These are phyloP conservation scores for Lipomyces yamadae DNA, from an alignment of 805 yeast genomes.

Conservation along the genomic window DNA sequence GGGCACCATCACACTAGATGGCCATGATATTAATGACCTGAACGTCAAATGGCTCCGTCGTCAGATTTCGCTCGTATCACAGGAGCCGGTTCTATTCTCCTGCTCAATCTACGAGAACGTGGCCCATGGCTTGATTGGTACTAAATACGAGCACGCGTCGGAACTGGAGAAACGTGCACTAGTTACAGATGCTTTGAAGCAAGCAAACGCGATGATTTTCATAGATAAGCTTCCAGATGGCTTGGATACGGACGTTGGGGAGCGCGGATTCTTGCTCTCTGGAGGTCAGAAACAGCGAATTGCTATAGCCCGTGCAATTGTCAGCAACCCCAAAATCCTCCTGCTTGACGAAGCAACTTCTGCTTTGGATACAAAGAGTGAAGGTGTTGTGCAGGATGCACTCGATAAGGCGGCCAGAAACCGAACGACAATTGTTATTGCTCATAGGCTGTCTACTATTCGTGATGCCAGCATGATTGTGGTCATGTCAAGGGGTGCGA, in stretches of 20 bases:
- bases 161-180: constrained; percentile 48
- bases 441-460: constrained; percentile 87
- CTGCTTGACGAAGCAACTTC: constrained; percentile 71
- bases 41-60: constrained; percentile 75
- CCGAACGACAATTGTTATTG: constrained; percentile 75
- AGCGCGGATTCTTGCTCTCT: constrained; percentile 62
- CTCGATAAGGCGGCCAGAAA: constrained; percentile 45
- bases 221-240: constrained; percentile 60
- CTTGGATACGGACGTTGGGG: constrained; percentile 57
- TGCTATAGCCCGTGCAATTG: constrained; percentile 64
- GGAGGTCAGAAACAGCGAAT: constrained; percentile 72
- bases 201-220: constrained; percentile 59
- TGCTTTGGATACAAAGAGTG: constrained; percentile 65
- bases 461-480: constrained; percentile 63
- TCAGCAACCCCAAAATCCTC: constrained; percentile 58
- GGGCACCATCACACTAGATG: constrained; percentile 82
- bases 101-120: constrained; percentile 83
- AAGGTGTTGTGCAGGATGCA: constrained; percentile 62
- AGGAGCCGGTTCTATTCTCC: constrained; percentile 91
- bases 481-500: constrained; percentile 57
- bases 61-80: constrained; percentile 89
- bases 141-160: constrained; percentile 43
- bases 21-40: constrained; percentile 75
- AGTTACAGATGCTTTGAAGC: constrained; percentile 51
- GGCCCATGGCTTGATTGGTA: constrained; percentile 65